Evolutionary conservation across 2,329 filamentous ascomycete genomes (phyloP), one percentile per base, ranked within the genome.

Genomic region (Parastagonospora avenae): DNA sequence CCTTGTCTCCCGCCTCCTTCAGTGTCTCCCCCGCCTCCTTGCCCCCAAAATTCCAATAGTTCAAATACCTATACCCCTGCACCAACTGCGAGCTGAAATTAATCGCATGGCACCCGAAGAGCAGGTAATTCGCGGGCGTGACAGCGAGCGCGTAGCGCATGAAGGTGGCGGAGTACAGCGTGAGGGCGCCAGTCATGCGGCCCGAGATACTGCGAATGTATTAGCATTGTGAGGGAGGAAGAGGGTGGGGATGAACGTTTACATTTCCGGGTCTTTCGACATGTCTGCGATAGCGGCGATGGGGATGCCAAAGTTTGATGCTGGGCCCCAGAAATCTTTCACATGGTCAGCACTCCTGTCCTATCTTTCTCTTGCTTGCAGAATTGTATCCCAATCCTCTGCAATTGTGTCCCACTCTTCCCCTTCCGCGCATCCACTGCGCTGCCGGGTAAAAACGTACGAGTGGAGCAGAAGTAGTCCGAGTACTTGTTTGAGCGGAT

Each of bases 91-190:
- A 82, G 58, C 73, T 74, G 73, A 85, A 87, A 76, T 88, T 88
- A 74, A 86, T 80, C 54, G 83, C 75, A 73, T 88, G 85, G 77
- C 85, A 87, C 59, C 81, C 85, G 72, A 88, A 87, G 48, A 88
- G 82, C 58, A 88, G 83, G 76, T 86, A 87, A 76, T 88, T 88
- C 65, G 78, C 79, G 35, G 85, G 85, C 12, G 77, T 77, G 49
- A 88, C 83, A 54, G 85, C 85, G 55, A 88, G 70, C 51, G 85
- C 76, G 76, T 87, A 88, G 70, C 85, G 84, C 84, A 86, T 86
- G 76, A 88, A 88, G 51, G 82, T 84, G 40, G 71, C 82, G 19
- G 81, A 82, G 78, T 88, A 88, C 70, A 84, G 68, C 59, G 79
- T 76, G 27, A 88, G 79, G 39, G 85, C 82, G 63, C 73, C 76